phyloP scores from a whole-genome alignment of 331 rosid species.

The Pyrus hybrid region DNA sequence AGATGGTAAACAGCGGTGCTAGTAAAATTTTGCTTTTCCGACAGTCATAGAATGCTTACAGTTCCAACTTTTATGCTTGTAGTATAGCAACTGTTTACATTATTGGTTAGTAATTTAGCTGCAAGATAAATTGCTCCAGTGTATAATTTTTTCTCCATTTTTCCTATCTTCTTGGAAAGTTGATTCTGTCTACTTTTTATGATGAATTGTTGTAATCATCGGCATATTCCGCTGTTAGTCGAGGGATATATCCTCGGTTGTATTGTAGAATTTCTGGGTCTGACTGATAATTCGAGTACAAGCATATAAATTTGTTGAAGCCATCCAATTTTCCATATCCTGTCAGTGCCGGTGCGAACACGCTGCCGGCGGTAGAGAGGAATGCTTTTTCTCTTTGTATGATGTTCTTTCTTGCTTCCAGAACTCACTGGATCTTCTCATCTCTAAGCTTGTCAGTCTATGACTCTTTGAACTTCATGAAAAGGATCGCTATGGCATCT shows the following conservation, averaged over 20 bases:
- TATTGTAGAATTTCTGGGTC: too few species aligned
- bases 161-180: neutral
- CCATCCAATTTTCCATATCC: neutral
- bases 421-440: constrained; percentile 12
- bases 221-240: too few species aligned
- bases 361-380: too few species aligned
- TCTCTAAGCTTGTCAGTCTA: constrained; percentile 19
- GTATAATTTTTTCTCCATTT: neutral
- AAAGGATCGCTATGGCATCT: constrained; percentile 30
- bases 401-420: constrained; percentile 10
- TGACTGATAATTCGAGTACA: too few species aligned
- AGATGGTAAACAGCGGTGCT: constrained; percentile 13
- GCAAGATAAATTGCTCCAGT: neutral
- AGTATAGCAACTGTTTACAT: constrained; percentile 6
- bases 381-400: neutral
- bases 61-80: neutral
- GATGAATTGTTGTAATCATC: too few species aligned
- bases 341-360: too few species aligned
- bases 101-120: constrained; percentile 2
- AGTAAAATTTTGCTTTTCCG: neutral
- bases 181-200: neutral
- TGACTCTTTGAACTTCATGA: constrained; percentile 14
- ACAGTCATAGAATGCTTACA: constrained; percentile 1
- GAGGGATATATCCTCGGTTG: too few species aligned
- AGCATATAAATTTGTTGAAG: neutral